phyloP scores from a whole-genome alignment of 257 asterid species.

The Plantago elongata region DNA sequence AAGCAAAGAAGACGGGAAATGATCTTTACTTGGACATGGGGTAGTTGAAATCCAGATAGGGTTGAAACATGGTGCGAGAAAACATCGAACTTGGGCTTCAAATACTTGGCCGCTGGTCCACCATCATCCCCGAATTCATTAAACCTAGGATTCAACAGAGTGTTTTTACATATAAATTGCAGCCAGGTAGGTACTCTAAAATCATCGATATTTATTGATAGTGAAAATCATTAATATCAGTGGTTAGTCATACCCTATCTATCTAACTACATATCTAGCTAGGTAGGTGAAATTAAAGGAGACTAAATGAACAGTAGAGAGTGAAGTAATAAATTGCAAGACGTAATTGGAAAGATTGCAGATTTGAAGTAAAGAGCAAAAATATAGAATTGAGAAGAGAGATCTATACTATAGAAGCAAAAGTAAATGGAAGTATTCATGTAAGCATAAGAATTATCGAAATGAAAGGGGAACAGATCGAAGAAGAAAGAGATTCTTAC shows the following conservation, averaged over 20 bases:
- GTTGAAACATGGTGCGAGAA: conserved; percentile 60
- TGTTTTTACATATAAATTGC: background rate
- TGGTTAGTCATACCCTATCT: too few species aligned
- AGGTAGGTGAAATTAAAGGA: too few species aligned
- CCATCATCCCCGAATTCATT: conserved; percentile 82
- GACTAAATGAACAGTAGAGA: too few species aligned
- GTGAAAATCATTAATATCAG: too few species aligned
- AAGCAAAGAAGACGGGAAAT: conserved; percentile 8
- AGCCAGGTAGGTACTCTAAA: too few species aligned
- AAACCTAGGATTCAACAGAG: conserved; percentile 35
- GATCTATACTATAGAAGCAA: conserved; percentile 36
- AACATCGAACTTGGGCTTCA: conserved; percentile 60
- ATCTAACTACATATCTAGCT: too few species aligned
- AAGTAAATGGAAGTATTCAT: too few species aligned
- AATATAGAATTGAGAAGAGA: conserved; percentile 9
- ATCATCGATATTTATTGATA: too few species aligned
- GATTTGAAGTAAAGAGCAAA: background rate
- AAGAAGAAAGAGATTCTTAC: conserved; percentile 32
- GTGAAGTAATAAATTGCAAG: background rate
- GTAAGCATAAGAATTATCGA: conserved; percentile 2
- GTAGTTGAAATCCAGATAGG: conserved; percentile 56
- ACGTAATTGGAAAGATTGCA: background rate
- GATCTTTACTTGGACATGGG: conserved; percentile 66
- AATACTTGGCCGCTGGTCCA: conserved; percentile 70
- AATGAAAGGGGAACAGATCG: conserved; percentile 38